Evolutionary conservation across 495 filamentous ascomycete species (phyloP), one percentile per base, ranked within the genome.

Genomic region (Penicillium silybi): DNA sequence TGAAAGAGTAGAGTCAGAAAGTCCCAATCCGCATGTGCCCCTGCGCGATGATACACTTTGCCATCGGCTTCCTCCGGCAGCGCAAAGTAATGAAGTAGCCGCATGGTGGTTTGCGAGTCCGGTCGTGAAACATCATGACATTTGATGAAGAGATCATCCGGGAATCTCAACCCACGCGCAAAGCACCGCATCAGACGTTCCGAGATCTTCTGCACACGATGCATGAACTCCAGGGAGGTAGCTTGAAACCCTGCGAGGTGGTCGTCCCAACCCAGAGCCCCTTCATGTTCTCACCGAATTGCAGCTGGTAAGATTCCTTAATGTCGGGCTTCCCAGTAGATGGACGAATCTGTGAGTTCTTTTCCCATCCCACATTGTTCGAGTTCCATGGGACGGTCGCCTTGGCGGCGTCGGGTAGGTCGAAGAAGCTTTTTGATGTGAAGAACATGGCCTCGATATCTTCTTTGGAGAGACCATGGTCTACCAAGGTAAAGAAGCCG

Each of bases 1-100:
- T 87, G 84, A 63, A 85, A 85, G n/a, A 87, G 72, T 51, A 87
- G 63, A 7, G 84, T 85, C 20, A 86, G 56, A 57, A 81, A 80
- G 50, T 78, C 82, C 74, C 78, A 85, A 57, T 86, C 84, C 0
- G 80, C 78, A 62, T 87, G 84, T 46, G 83, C 79, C 42, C 85
- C 84, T 2, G 83, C 82, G 29, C 84, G 76, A 63, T 80, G 78
- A 62, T 83, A 83, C 18, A 60, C 65, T 27, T 63, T 65, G 6
- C 66, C 75, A 7, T 76, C 67, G 0, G 79, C 63, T 6, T 59
- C 56, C 41, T 72, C 63, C 23, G 68, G 68, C 34, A 77, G 64
- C 0, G 73, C 66, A 45, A 76, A 74, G 57, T 87, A 87, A 54
- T 85, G 83, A 35, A 87, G 68, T 23, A 85, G 65, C 1, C 84